These are phyloP conservation scores for Penicillium sp. DNA, from an alignment of 2,329 filamentous ascomycete species.

Conservation along the genomic window DNA sequence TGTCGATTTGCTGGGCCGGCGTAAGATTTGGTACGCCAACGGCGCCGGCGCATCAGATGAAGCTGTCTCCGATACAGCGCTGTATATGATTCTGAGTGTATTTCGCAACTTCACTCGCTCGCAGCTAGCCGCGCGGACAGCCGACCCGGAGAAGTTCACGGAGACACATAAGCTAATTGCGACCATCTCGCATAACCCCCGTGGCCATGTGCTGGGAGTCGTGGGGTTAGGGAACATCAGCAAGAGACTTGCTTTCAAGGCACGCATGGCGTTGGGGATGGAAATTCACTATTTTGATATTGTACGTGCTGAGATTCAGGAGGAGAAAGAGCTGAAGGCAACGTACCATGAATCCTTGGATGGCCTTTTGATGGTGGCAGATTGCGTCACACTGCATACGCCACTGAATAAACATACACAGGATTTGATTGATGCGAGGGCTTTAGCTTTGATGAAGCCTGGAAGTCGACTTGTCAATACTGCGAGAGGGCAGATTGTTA, in stretches of 20 bases:
- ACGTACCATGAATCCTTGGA: slow-evolving; percentile 42
- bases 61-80: slow-evolving; percentile 45
- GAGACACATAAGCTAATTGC: slow-evolving; percentile 48
- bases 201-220: slow-evolving; percentile 51
- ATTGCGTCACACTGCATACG: slow-evolving; percentile 43
- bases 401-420: slow-evolving; percentile 40
- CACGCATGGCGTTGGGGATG: slow-evolving; percentile 52
- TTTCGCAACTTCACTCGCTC: slow-evolving; percentile 55
- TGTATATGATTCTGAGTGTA: slow-evolving; percentile 47
- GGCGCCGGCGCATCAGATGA: slow-evolving; percentile 46
- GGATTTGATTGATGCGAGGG: slow-evolving; percentile 42
- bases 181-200: slow-evolving; percentile 52
- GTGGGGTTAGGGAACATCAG: slow-evolving; percentile 54
- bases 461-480: slow-evolving; percentile 55
- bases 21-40: slow-evolving; percentile 47
- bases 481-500: slow-evolving; percentile 53
- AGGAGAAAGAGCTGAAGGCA: slow-evolving; percentile 40
- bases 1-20: slow-evolving; percentile 48
- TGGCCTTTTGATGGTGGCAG: slow-evolving; percentile 41
- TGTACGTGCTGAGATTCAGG: slow-evolving; percentile 33
- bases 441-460: slow-evolving; percentile 48
- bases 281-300: slow-evolving; percentile 55
- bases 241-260: slow-evolving; percentile 50
- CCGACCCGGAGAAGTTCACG: slow-evolving; percentile 39
- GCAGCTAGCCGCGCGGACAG: slow-evolving; percentile 48